Conservation (phyloP, 78 protist species). For the Dictyostelium purpureum region DNA sequence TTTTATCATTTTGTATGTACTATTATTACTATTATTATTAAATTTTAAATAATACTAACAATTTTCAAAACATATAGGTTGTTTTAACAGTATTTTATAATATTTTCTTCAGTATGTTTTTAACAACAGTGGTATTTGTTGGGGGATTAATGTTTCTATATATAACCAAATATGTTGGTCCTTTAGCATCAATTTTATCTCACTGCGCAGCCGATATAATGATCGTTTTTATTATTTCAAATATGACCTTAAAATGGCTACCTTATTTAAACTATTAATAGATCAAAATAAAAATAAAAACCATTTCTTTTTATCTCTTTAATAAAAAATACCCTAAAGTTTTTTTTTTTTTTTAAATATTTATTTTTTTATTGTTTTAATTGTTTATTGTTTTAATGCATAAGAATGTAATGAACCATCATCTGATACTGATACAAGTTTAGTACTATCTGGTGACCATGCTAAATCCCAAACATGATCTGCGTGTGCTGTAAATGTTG, state of each 20-base stretch:
- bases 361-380: not conserved
- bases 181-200: not conserved
- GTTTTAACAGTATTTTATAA: conserved; percentile 45
- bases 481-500: conserved; percentile 58
- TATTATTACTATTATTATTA: not conserved
- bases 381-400: conserved; percentile 15
- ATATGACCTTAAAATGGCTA: conserved; percentile 17
- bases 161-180: conserved; percentile 15
- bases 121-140: not conserved
- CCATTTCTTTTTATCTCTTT: too few relatives aligned
- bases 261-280: not conserved
- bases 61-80: not conserved
- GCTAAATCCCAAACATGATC: conserved; percentile 46
- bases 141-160: conserved; percentile 25
- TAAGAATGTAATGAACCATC: conserved; percentile 21
- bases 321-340: too few relatives aligned
- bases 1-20: conserved; percentile 63
- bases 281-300: not conserved
- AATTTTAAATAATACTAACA: too few relatives aligned
- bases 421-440: conserved; percentile 55
- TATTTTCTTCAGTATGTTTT: not conserved
- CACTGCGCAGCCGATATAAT: conserved; percentile 25
- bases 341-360: not conserved
- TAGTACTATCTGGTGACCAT: conserved; percentile 43
- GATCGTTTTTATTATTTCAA: conserved; percentile 24